A percentile compares a stretch with the other conserved stretches of the same genome.
These are phyloP conservation scores for Verticillium longisporum DNA, from an alignment of 2,329 filamentous ascomycete genomes.

Conservation along the genomic window DNA sequence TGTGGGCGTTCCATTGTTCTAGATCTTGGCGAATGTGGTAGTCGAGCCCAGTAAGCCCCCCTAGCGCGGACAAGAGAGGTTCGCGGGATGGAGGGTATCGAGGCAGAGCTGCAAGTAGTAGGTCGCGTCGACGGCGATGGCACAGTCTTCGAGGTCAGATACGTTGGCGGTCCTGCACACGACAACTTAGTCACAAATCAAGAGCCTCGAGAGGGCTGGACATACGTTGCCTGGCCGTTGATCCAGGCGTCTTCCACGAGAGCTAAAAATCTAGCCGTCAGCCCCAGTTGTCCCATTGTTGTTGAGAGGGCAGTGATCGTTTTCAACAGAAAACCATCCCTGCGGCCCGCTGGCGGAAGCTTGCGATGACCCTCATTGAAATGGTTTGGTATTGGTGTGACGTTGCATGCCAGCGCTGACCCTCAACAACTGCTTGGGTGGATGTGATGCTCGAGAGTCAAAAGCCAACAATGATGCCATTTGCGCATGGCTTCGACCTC, in stretches of 20 bases:
- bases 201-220: slow-evolving; percentile 2
- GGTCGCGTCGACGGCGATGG: slow-evolving; percentile 81
- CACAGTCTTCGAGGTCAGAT: slow-evolving; percentile 64
- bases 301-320: background rate
- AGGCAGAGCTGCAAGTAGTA: slow-evolving; percentile 81
- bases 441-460: background rate
- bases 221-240: slow-evolving; percentile 24
- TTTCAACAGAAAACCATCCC: too few relatives aligned
- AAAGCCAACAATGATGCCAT: background rate
- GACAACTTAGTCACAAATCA: background rate
- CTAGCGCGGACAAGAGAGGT: slow-evolving; percentile 82
- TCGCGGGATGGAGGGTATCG: slow-evolving; percentile 66
- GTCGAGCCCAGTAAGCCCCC: slow-evolving; percentile 76
- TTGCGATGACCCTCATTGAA: background rate
- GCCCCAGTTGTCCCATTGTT: background rate
- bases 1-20: slow-evolving; percentile 60
- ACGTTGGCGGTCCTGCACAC: slow-evolving; percentile 50
- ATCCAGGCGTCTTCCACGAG: slow-evolving; percentile 32
- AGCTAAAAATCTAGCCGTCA: slow-evolving; percentile 15
- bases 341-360: background rate
- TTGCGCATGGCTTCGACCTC: background rate
- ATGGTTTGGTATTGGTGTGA: background rate
- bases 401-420: background rate
- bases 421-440: background rate
- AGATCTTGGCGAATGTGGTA: slow-evolving; percentile 72